Evolutionary conservation across 345 rosid species (phyloP).

Genomic region (Nasturtium officinale): DNA sequence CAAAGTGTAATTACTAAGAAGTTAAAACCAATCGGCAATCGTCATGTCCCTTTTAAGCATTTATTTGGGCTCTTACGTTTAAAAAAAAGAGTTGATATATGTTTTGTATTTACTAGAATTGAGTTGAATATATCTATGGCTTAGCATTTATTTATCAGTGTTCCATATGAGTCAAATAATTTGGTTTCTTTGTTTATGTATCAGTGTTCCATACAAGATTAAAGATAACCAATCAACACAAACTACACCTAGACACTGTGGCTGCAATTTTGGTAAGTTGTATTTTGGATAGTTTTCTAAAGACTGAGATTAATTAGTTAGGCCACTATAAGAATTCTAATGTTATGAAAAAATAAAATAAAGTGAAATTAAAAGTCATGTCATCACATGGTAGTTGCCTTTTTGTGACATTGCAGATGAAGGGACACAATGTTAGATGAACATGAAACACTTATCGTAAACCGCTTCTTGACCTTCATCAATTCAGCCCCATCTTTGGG

Average conservation of each 20-base stretch:
- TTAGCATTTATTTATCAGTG: neutral
- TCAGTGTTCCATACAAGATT: slow-evolving; percentile 6
- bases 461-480: slow-evolving; percentile 55
- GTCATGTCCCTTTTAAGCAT: neutral
- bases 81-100: neutral
- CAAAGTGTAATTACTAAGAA: neutral
- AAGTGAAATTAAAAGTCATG: slow-evolving; percentile 33
- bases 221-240: neutral
- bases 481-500: slow-evolving; percentile 66
- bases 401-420: slow-evolving; percentile 34
- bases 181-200: neutral
- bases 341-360: neutral
- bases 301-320: neutral
- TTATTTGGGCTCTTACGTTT: neutral
- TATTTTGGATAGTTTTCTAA: neutral
- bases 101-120: neutral
- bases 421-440: slow-evolving; percentile 59
- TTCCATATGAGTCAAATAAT: slow-evolving; percentile 8
- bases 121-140: neutral
- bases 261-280: slow-evolving; percentile 1
- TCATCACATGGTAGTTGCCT: slow-evolving; percentile 47
- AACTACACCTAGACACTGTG: neutral
- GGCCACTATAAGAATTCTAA: neutral
- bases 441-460: slow-evolving; percentile 61
- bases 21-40: neutral